Evolutionary conservation across 23 red algal genomes (phyloP).

Genomic region (Gracilaria vermiculophylla): DNA sequence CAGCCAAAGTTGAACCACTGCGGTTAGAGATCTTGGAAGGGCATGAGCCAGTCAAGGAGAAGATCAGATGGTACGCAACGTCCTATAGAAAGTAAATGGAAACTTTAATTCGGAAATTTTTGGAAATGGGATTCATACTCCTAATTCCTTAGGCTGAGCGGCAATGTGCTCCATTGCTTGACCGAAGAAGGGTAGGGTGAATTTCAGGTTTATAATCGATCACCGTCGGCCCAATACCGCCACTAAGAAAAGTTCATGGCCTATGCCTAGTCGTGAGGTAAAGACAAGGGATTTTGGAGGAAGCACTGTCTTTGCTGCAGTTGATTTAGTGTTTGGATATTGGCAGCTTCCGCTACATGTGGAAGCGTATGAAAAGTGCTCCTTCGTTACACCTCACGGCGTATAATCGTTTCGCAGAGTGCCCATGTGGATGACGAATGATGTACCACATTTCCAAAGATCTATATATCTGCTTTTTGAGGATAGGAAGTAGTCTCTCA

Average conservation of each 20-base stretch:
- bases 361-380: conserved; percentile 8
- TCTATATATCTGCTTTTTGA: background rate
- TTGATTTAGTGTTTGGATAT: conserved; percentile 41
- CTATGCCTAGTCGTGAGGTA: conserved; percentile 15
- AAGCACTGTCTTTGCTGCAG: background rate
- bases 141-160: background rate
- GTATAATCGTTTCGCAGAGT: background rate
- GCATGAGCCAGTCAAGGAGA: background rate
- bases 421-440: conserved; percentile 18
- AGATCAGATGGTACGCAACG: conserved; percentile 12
- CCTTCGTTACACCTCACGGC: background rate
- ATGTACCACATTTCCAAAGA: conserved; percentile 20
- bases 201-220: conserved; percentile 42
- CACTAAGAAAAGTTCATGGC: too few species aligned
- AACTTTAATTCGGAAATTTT: background rate
- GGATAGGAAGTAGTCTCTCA: background rate
- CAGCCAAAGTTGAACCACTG: conserved; percentile 20
- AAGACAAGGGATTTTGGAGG: conserved; percentile 21
- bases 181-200: background rate
- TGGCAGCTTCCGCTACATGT: conserved; percentile 38
- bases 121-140: background rate
- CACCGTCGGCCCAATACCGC: conserved; percentile 25
- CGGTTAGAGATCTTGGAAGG: background rate
- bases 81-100: conserved; percentile 1
- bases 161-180: conserved; percentile 18